Base-by-base conservation (phyloP, 2,329 filamentous ascomycete species). In the Paracamarosporium sp. region DNA sequence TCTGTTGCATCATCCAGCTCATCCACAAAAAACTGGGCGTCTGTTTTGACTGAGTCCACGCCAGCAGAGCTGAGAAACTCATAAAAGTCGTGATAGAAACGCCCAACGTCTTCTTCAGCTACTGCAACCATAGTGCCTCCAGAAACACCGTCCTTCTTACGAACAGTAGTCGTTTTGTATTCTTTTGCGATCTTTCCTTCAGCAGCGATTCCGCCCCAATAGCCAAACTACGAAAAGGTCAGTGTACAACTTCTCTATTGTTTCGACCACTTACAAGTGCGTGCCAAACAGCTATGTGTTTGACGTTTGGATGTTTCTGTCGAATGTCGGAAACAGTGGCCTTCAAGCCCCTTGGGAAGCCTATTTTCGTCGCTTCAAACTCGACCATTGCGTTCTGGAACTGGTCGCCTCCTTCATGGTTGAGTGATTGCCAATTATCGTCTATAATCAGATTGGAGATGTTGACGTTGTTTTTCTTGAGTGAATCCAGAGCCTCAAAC, bases 271-370 rank as follows among this genome's bases (percentile, higher is more conserved):
- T 28, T 90, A 75, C 0, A 50, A 98, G 82, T 0, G 94, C 92
- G 78, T 99, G 95, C 95, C 95, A 99, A 0, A 98, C 94, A 11
- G 91, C 92, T 50, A 98, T 85, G 66, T 97, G 90, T 58, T 90
- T 85, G 57, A 98, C 89, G 57, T 88, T 86, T 0, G 88, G 88
- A 67, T 93, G 86, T 15, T 83, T 83, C 17, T 84, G 78, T 22
- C 92, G 87, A 57, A 98, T 91, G 6, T 85, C 83, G 5, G 82
- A 79, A 1, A 96, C 83, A 0, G 90, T 87, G 6, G 87, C 82
- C 70, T 90, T 91, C 8, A 99, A 80, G 0, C 95, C 95, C 2
- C 85, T 80, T 0, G 94, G 93, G 58, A 99, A 99, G 0, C 88
- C 87, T 25, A 85, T 81, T 11, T 86, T 83, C 56, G 96, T 91